Conservation (phyloP, 768 basidiomycete species). For the Rhodotorula taiwanensis region DNA sequence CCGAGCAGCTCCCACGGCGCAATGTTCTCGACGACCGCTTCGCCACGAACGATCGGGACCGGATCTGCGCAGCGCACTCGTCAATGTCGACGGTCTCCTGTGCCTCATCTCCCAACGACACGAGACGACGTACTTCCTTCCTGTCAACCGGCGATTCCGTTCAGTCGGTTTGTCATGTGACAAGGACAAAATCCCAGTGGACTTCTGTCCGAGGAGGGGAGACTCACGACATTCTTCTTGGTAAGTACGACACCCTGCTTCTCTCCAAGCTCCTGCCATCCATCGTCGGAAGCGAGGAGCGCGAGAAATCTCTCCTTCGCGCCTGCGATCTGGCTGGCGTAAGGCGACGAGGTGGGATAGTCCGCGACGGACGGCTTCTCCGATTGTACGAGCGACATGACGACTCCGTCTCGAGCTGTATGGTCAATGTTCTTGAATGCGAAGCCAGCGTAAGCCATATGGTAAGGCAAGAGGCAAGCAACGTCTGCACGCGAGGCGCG, state of each 20-base stretch:
- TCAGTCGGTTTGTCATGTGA: no score
- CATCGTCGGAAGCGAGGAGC: background rate
- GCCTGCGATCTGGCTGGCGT: background rate
- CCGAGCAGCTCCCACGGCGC: conserved; percentile 4
- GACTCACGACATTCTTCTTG: background rate
- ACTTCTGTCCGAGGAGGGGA: no score
- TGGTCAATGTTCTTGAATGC: no score
- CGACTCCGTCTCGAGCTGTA: background rate
- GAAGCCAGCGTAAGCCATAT: no score
- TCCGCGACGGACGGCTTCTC: conserved; percentile 3
- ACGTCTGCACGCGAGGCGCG: no score
- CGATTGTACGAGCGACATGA: background rate
- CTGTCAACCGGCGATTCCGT: no score
- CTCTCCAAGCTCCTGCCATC: background rate
- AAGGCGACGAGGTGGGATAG: conserved; percentile 7
- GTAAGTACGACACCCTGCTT: background rate
- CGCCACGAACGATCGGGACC: conserved; percentile 6
- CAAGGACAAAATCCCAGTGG: no score
- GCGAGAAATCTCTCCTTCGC: conserved; percentile 12
- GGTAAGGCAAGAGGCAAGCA: no score
- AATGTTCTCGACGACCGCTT: conserved; percentile 10
- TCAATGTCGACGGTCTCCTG: no score
- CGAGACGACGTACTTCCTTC: no score
- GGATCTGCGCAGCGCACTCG: background rate
- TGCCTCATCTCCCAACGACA: no score